These are phyloP conservation scores for Globisporangium canariense DNA, from an alignment of 352 stramenopile species.

Conservation along the genomic window DNA sequence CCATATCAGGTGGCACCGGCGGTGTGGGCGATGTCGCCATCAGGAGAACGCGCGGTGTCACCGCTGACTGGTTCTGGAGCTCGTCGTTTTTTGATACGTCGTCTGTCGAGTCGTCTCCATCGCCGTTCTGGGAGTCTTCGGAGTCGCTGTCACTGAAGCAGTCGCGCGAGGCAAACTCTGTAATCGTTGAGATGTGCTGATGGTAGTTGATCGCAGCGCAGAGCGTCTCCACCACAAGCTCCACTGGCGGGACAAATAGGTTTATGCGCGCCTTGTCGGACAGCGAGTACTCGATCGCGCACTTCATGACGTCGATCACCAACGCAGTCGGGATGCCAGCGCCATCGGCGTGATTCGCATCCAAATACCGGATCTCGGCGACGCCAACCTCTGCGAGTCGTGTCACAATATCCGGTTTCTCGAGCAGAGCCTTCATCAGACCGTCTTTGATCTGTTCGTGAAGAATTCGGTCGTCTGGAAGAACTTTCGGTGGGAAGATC, in stretches of 20 bases:
- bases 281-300: conserved; percentile 50
- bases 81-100: conserved; percentile 14
- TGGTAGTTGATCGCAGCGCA: conserved; percentile 77
- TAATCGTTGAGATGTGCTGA: conserved; percentile 71
- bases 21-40: conserved; percentile 3
- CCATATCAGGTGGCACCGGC: conserved; percentile 1
- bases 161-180: conserved; percentile 61
- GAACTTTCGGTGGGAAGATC: conserved; percentile 50
- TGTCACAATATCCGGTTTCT: conserved; percentile 41
- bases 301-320: conserved; percentile 55
- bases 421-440: conserved; percentile 45
- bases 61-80: conserved; percentile 11
- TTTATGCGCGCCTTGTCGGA: conserved; percentile 36
- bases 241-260: conserved; percentile 42
- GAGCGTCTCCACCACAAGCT: conserved; percentile 52
- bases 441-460: conserved; percentile 56
- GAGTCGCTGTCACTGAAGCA: conserved; percentile 79
- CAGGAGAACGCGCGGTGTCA: conserved; percentile 11
- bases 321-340: conserved; percentile 46
- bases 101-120: conserved; percentile 15
- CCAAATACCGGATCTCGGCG: conserved; percentile 62
- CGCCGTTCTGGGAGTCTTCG: conserved; percentile 38
- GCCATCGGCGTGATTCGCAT: conserved; percentile 45
- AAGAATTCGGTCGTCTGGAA: conserved; percentile 46
- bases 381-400: conserved; percentile 54